Conservation (phyloP, 805 yeast species). For the Yarrowia sp. region DNA sequence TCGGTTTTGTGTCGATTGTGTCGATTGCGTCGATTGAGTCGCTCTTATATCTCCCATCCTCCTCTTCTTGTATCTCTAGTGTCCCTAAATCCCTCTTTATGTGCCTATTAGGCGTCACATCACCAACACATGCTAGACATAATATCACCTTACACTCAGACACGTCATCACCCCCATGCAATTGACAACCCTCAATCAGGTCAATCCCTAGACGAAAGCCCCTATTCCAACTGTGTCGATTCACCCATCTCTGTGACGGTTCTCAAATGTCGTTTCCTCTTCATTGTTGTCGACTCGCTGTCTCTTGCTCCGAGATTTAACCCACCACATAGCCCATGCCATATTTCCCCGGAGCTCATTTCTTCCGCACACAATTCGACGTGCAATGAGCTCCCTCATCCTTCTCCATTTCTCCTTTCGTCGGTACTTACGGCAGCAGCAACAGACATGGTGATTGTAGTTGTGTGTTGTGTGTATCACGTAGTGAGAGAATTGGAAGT, state of each 20-base stretch:
- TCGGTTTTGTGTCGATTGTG: background rate
- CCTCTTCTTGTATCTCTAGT: too few species aligned
- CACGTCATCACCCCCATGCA: too few species aligned
- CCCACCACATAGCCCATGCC: background rate
- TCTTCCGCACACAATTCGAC: background rate
- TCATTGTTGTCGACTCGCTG: background rate
- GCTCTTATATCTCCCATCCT: too few species aligned
- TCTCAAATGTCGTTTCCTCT: background rate
- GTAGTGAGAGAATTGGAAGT: slow-evolving; percentile 15
- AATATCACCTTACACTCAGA: too few species aligned
- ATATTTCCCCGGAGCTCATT: background rate
- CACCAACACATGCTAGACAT: too few species aligned
- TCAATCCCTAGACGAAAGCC: too few species aligned
- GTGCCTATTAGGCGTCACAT: too few species aligned
- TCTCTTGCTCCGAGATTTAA: background rate
- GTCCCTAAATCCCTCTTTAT: too few species aligned
- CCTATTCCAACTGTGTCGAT: too few species aligned
- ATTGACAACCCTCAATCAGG: too few species aligned
- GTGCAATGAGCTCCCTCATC: background rate
- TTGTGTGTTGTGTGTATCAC: slow-evolving; percentile 24
- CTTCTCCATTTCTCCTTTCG: background rate
- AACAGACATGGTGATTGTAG: slow-evolving; percentile 26
- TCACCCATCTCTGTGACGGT: background rate
- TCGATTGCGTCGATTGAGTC: background rate
- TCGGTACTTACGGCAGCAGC: slow-evolving; percentile 25